Base-by-base conservation (phyloP, 1,139 yeast genomes). In the Diutina catenulata region DNA sequence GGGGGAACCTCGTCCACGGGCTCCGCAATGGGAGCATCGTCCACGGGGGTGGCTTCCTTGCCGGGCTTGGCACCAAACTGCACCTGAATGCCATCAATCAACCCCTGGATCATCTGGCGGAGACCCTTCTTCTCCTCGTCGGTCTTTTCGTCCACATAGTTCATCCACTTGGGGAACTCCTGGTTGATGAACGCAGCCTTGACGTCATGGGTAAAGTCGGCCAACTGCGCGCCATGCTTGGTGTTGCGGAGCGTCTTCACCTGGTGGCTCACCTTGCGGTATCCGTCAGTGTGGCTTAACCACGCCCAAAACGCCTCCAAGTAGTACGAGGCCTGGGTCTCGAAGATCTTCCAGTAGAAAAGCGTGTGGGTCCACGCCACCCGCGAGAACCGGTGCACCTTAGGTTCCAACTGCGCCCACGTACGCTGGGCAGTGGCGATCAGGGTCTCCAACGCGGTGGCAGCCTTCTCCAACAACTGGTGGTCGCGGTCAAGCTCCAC, bases 21-120 rank as follows among this genome's bases (percentile, higher is more conserved):
- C 19, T 28, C 23, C n/a, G 33, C n/a, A n/a, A n/a, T n/a, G n/a
- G n/a, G n/a, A n/a, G n/a, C n/a, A n/a, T n/a, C n/a, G n/a, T n/a
- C 15, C 19, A 18, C 33, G 23, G 33, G 33, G 23, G 18, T 28
- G 23, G 20, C 35, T 31, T 31, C 25, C n/a, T n/a, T n/a, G 18
- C 19, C 24, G 8, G n/a, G 9, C 35, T 18, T 22, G 15, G 33
- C 23, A 7, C 8, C 15, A 13, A 10, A 7, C 2, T 8, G 22
- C 13, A 13, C 19, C 5, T 14, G 10, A 22, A 10, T 18, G 7
- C 19, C 14, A 2, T 28, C 33, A 11, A 28, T 15, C 33, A 13
- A n/a, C 2, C 5, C 4, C 4, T 10, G 11, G 23, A 18, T 13
- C 5, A 13, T n/a, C 15, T n/a, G 28, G 16, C 28, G 14, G 7